phyloP scores from a whole-genome alignment of 208 protist genomes.

The Histomonas meleagridis region DNA sequence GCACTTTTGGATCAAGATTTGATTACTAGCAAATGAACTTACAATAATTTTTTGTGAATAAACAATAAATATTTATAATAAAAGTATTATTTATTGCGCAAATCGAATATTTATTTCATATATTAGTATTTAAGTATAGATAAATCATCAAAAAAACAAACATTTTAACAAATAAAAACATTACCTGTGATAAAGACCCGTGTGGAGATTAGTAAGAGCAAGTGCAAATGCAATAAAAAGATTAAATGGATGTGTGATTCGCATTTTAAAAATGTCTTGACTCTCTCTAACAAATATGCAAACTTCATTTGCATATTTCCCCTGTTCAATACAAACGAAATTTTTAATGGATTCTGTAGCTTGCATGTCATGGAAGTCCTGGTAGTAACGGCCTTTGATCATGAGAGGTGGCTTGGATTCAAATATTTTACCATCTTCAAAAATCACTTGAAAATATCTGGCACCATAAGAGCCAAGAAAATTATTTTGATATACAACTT shows the following conservation, averaged over 20 bases:
- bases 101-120: too few relatives aligned
- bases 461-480: not conserved
- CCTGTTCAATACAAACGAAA: not conserved
- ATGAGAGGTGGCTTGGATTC: not conserved
- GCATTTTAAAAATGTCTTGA: not conserved
- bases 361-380: conserved; percentile 4
- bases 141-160: too few relatives aligned
- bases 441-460: not conserved
- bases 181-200: not conserved
- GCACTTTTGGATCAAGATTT: too few relatives aligned
- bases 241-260: not conserved
- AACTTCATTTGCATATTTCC: not conserved
- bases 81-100: too few relatives aligned
- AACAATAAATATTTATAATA: too few relatives aligned
- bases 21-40: too few relatives aligned
- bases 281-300: not conserved
- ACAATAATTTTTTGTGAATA: too few relatives aligned
- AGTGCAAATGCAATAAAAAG: not conserved
- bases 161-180: too few relatives aligned
- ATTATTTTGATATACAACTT: not conserved
- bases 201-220: not conserved
- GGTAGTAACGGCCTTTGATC: not conserved
- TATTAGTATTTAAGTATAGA: too few relatives aligned
- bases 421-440: not conserved
- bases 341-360: not conserved